Base-by-base conservation (phyloP, 139 green algal species). In the Dunaliella primolecta region DNA sequence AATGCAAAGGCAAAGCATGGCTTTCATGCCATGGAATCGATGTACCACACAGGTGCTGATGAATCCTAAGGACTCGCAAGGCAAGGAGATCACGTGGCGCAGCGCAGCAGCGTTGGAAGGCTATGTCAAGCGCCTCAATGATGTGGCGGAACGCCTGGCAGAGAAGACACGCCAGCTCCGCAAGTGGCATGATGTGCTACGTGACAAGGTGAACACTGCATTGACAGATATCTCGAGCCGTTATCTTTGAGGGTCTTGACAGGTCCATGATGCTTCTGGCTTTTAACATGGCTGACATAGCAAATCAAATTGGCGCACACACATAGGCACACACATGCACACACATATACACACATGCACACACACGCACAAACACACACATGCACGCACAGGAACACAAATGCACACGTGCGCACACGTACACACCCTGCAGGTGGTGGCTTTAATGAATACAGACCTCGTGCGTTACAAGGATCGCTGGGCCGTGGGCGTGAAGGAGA, bases 71-170 rank as follows among this genome's bases (percentile, higher is more conserved):
- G 94, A 97, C 71, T 88, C 81, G 3, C 86, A 93, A 84, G 93
- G 94, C 72, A 90, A 92, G 70, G 87, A 94, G 37, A 94, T 97
- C 86, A 96, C 93, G 0, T 97, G 94, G 94, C 85, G 87, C 81
- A 96, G 93, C 74, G 87, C 89, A 7, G 88, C 84, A 2, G 91
- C 93, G 0, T 87, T 97, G 77, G 93, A 97, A 34, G 90, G 88
- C 27, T 97, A 97, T 84, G 90, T 96, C 21, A 83, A 81, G 0
- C 89, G 90, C 1, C 89, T 93, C 32, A 93, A 88, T 55, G 89
- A 86, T 35, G 89, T 91, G 36, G 87, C 88, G 25, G 91, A 93
- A 74, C 82, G 85, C 1, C 81, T 93, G n/a, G 91, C 91, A 0
- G 88, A 90, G 55, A 87, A 86, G 70, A 93, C 91, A 85, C 82